Evolutionary conservation across 192 early-diverging fungal genomes (phyloP), one percentile per base, ranked within the genome.

Genomic region (Podochytrium sp.): DNA sequence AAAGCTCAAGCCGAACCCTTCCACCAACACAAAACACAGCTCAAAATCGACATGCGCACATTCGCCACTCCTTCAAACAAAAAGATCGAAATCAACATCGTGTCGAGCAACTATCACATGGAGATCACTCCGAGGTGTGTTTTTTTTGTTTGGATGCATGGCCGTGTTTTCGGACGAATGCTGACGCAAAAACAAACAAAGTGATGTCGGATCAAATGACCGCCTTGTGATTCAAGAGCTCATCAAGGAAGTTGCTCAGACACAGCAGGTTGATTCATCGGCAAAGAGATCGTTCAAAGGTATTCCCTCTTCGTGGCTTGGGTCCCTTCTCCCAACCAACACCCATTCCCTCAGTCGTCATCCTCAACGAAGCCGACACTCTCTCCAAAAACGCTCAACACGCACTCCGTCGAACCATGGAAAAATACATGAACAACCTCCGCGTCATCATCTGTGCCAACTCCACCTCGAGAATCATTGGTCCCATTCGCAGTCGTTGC

Each of bases 341-440:
- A 12, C 62, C 25, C 62, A 33, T 1, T 27, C 53, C 62, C 38
- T 10, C 57, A 93, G 92, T 97, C 2, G 93, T 98, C 3, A 89
- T 98, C 27, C 85, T 99, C 60, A 92, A 97, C 79, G 96, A 98
- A 79, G 96, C 98, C 2, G 96, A 98, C 76, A 70, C 81, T 49
- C 84, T 99, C 59, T 88, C 90, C 35, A 84, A 91, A 42, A 95
- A 97, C 57, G 96, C 98, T 16, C 98, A 99, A 81, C 91, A 95
- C 37, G 96, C 92, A 30, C 87, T 99, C 63, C 90, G 98, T 63
- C 85, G 98, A n/a, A 99, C 98, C 2, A 99, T 99, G 98, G 98
- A 99, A 81, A 98, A 98, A 83, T 98, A 99, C 79, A 94, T 94
- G 87, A 76, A 75, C 62, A 97, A 96, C 78, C 81, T 98, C 63